A percentile compares a stretch with the other conserved stretches of the same genome.
These are phyloP conservation scores for Myxozyma vanderwaltii DNA, from an alignment of 805 yeast species.

Conservation along the genomic window DNA sequence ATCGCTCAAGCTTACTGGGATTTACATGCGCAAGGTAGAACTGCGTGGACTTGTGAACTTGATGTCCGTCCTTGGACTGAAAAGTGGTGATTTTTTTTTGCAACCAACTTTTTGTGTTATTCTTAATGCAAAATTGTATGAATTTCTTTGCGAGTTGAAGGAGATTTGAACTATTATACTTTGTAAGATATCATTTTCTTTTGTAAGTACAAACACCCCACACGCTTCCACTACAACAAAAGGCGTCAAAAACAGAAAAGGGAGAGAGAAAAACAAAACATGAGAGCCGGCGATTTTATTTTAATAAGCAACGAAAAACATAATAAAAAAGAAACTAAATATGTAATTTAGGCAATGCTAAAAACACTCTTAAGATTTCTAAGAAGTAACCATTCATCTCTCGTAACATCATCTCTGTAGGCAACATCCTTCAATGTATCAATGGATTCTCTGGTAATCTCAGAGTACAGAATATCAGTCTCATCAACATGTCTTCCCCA, in stretches of 20 bases:
- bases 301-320: too few species aligned
- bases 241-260: too few species aligned
- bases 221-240: too few species aligned
- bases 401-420: slow-evolving; percentile 88
- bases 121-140: neutral
- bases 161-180: too few species aligned
- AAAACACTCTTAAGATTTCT: slow-evolving; percentile 85
- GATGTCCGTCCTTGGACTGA: slow-evolving; percentile 30
- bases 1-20: slow-evolving; percentile 28
- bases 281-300: too few species aligned
- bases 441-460: slow-evolving; percentile 83
- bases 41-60: slow-evolving; percentile 27
- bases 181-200: too few species aligned
- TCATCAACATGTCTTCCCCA: slow-evolving; percentile 99
- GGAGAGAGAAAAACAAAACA: too few species aligned
- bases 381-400: slow-evolving; percentile 94
- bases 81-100: slow-evolving; percentile 16
- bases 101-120: too few species aligned
- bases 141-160: too few species aligned
- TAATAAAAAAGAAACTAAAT: neutral
- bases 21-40: slow-evolving; percentile 22
- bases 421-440: slow-evolving; percentile 99
- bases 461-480: slow-evolving; percentile 84
- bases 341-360: slow-evolving; percentile 64
- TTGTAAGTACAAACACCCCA: too few species aligned